phyloP scores from a whole-genome alignment of 768 basidiomycete species.

The Rickenella mellea region DNA sequence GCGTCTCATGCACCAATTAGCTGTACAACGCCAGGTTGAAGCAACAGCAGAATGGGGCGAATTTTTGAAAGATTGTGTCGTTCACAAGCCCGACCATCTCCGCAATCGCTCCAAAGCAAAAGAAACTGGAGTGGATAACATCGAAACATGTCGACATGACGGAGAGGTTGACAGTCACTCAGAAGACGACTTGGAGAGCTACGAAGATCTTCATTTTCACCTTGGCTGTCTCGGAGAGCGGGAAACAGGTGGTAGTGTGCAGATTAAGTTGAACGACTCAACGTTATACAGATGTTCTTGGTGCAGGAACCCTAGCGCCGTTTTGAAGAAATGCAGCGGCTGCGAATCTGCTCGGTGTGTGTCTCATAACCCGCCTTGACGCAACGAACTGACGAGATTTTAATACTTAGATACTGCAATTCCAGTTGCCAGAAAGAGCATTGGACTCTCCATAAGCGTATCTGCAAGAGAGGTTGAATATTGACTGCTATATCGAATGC shows the following conservation, averaged over 20 bases:
- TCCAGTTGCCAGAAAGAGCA: neutral
- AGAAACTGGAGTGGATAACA: slow-evolving; percentile 43
- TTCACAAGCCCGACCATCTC: slow-evolving; percentile 20
- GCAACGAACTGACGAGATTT: too few species aligned
- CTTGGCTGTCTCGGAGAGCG: slow-evolving; percentile 30
- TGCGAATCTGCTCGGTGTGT: slow-evolving; percentile 34
- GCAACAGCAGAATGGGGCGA: slow-evolving; percentile 4
- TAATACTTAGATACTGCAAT: neutral
- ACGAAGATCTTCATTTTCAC: too few species aligned
- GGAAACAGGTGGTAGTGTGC: too few species aligned
- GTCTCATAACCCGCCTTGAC: too few species aligned
- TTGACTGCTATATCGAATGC: too few species aligned
- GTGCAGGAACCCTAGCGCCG: slow-evolving; percentile 55
- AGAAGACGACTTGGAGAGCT: too few species aligned
- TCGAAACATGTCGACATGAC: slow-evolving; percentile 47
- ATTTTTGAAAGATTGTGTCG: slow-evolving; percentile 28
- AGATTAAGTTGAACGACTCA: slow-evolving; percentile 20
- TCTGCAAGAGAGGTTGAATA: neutral
- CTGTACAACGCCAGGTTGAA: neutral
- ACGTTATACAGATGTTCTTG: slow-evolving; percentile 52
- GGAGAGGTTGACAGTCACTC: too few species aligned
- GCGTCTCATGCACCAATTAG: slow-evolving; percentile 21
- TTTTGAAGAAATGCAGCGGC: slow-evolving; percentile 40
- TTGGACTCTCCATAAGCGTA: neutral
- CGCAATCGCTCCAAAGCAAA: slow-evolving; percentile 21